Evolutionary conservation across 495 filamentous ascomycete genomes (phyloP).

Genomic region (Lepraria neglecta): DNA sequence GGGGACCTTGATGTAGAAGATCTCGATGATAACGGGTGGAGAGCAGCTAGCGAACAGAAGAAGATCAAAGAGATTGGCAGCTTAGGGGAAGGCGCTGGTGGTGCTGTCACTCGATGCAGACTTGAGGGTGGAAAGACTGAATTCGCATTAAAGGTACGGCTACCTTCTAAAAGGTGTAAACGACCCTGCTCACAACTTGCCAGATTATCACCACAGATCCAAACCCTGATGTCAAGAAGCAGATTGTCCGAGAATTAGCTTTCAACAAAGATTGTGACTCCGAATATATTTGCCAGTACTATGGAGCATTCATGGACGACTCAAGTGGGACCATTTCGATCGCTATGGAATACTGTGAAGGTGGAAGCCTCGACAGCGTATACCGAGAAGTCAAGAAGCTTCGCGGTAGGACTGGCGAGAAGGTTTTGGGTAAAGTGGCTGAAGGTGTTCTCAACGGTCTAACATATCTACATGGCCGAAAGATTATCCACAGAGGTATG

Average conservation of each 20-base stretch:
- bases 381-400: conserved; percentile 96
- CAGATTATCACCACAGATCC: conserved; percentile 98
- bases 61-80: conserved; percentile 83
- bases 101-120: conserved; percentile 86
- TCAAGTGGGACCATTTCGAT: conserved; percentile 92
- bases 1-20: conserved; percentile 83
- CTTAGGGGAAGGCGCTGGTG: conserved; percentile 90
- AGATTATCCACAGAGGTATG: conserved; percentile 87
- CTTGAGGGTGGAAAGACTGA: conserved; percentile 86
- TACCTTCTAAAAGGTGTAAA: not conserved
- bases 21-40: conserved; percentile 90
- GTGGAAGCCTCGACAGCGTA: conserved; percentile 88
- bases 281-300: conserved; percentile 92
- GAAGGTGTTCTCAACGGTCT: conserved; percentile 91
- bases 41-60: conserved; percentile 80
- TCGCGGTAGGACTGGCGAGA: conserved; percentile 91
- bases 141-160: conserved; percentile 88
- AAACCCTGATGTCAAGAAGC: conserved; percentile 94
- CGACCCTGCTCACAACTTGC: conserved; percentile 16
- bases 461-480: conserved; percentile 91
- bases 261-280: conserved; percentile 97
- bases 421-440: conserved; percentile 95
- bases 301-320: conserved; percentile 83
- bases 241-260: conserved; percentile 88
- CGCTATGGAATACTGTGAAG: conserved; percentile 98